phyloP scores from a whole-genome alignment of 1,284 basidiomycete species.

The Boletus albobrunnescens region DNA sequence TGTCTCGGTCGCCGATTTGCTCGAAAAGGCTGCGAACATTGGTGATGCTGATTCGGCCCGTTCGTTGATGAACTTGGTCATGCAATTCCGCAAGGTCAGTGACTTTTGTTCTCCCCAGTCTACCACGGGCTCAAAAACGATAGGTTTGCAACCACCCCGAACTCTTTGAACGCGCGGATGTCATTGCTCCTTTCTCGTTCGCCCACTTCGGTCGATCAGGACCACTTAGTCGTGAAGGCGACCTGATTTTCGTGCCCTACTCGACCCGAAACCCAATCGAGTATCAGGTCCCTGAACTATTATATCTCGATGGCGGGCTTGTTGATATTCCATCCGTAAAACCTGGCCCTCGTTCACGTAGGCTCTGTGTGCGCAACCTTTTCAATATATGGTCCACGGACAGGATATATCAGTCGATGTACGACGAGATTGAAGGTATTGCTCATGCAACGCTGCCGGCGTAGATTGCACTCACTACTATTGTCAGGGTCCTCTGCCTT shows the following conservation, averaged over 20 bases:
- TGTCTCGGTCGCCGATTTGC: slow-evolving; percentile 91
- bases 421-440: slow-evolving; percentile 55
- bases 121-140: slow-evolving; percentile 5
- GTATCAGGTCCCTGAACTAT: slow-evolving; percentile 68
- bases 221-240: slow-evolving; percentile 80
- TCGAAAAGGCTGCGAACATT: slow-evolving; percentile 88
- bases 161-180: slow-evolving; percentile 96
- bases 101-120: not conserved
- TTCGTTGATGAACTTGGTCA: slow-evolving; percentile 98
- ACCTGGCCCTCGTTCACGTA: slow-evolving; percentile 54
- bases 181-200: slow-evolving; percentile 90
- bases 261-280: slow-evolving; percentile 87
- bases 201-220: slow-evolving; percentile 80
- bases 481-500: slow-evolving; percentile 51
- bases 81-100: slow-evolving; percentile 96
- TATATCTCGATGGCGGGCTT: slow-evolving; percentile 81
- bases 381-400: slow-evolving; percentile 92
- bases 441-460: not conserved
- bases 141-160: slow-evolving; percentile 99
- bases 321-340: slow-evolving; percentile 63
- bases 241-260: slow-evolving; percentile 79
- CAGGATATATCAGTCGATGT: slow-evolving; percentile 72
- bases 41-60: slow-evolving; percentile 88
- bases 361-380: slow-evolving; percentile 62
- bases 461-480: slow-evolving; percentile 4